phyloP scores from a whole-genome alignment of 345 rosid genomes.

The Euphorbia pulcherrima region DNA sequence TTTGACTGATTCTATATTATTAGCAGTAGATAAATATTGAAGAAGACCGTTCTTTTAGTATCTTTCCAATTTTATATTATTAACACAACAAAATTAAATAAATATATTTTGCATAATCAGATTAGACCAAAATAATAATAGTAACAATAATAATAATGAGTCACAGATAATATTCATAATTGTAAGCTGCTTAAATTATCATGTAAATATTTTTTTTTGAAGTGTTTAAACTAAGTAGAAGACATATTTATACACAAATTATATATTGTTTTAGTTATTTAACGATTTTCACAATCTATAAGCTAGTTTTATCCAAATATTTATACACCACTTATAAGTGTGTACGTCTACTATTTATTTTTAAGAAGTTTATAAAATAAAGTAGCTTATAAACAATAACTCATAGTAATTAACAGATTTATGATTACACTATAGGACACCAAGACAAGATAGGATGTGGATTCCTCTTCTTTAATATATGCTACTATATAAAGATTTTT shows the following conservation, averaged over 20 bases:
- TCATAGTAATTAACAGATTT: constrained; percentile 22
- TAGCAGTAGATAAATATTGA: background rate
- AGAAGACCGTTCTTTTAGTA: background rate
- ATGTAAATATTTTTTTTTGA: too few relatives aligned
- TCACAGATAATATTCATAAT: too few relatives aligned
- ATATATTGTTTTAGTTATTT: too few relatives aligned
- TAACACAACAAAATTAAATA: background rate
- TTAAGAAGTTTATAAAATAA: too few relatives aligned
- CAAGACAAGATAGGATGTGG: constrained; percentile 27
- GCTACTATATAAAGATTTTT: constrained; percentile 8
- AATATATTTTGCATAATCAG: constrained; percentile 24
- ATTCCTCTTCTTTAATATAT: constrained; percentile 15
- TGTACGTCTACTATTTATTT: too few relatives aligned
- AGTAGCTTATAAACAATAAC: too few relatives aligned
- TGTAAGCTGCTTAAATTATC: too few relatives aligned
- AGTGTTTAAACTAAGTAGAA: too few relatives aligned
- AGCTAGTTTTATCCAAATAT: too few relatives aligned
- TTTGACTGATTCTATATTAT: constrained; percentile 6
- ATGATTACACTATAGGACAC: constrained; percentile 38
- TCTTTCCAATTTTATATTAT: constrained; percentile 16
- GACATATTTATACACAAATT: too few relatives aligned
- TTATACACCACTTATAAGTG: too few relatives aligned
- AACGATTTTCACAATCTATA: too few relatives aligned
- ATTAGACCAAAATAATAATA: constrained; percentile 14
- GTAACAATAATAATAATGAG: constrained; percentile 27